Evolutionary conservation across 345 rosid genomes (phyloP), one percentile per base, ranked within the genome.

Genomic region (Atalantia buxifolia): DNA sequence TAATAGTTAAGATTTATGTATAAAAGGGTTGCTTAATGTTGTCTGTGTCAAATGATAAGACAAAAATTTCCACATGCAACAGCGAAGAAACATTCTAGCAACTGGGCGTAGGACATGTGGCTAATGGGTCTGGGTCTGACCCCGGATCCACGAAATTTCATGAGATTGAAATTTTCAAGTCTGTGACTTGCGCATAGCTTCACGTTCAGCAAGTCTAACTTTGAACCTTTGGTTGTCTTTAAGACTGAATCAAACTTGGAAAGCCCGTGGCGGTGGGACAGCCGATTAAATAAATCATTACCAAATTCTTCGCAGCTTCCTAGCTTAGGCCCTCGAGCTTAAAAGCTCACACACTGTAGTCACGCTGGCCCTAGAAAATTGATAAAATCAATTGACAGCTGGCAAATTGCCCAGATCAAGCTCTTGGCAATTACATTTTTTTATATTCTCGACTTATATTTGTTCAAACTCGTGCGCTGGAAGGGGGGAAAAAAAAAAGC

Each of bases 11-110:
- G n/a, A 12, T n/a, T 72, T 8, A 14, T 13, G 0, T 3, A 3
- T 10, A 7, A n/a, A 10, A 8, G 2, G 31, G 60, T 10, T 8
- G 40, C 48, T 45, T 75, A 63, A 42, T 31, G 14, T 64, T 48
- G 63, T n/a, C 22, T 13, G 9, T 27, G 77, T 21, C 10, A 3
- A 62, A 40, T 74, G 69, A 64, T 10, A 31, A 33, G 71, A 50
- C 78, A 76, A 65, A 64, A 75, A 75, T 75, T 64, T 70, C 50
- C 71, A 64, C 33, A 7, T 76, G 71, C 8, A 31, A 30, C 78
- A 50, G 78, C 71, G n/a, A 66, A 33, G 63, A 31, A 74, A 66
- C 71, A 19, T 65, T 66, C 78, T 48, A 63, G 48, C 71, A 50
- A 50, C 7, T 10, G 27, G 19, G 25, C 18, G 22, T 18, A 53